These are phyloP conservation scores for Aureobasidium sp. DNA, from an alignment of 2,329 filamentous ascomycete genomes.

Conservation along the genomic window DNA sequence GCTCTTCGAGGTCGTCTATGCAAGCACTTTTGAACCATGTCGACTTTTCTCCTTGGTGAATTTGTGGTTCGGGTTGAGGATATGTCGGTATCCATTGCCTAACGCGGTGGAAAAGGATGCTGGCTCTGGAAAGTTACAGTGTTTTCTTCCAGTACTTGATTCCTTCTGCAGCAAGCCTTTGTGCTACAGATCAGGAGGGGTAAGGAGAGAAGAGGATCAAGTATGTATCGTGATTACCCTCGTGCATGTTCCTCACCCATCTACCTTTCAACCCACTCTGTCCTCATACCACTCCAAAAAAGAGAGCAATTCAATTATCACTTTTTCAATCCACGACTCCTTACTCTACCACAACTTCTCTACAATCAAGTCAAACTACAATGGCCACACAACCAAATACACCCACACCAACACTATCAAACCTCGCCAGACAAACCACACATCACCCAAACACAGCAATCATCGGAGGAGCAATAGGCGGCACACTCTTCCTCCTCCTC, in stretches of 20 bases:
- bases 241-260: not conserved
- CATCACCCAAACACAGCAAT: not conserved
- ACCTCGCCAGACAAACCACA: not conserved
- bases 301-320: too few species aligned
- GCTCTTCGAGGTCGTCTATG: too few species aligned
- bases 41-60: too few species aligned
- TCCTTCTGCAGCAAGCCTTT: not conserved
- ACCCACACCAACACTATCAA: not conserved
- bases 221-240: not conserved
- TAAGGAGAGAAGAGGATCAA: not conserved
- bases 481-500: not conserved
- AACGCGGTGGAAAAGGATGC: not conserved
- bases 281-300: not conserved
- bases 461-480: not conserved
- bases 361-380: not conserved
- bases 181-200: conserved; percentile 7
- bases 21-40: too few species aligned
- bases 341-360: not conserved
- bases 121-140: not conserved
- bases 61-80: not conserved
- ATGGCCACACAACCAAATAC: not conserved
- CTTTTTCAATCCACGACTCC: too few species aligned
- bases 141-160: not conserved
- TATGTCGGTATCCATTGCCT: not conserved
- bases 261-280: not conserved